Base-by-base conservation (phyloP, 139 green algal genomes). In the Haematococcus lacustris region DNA sequence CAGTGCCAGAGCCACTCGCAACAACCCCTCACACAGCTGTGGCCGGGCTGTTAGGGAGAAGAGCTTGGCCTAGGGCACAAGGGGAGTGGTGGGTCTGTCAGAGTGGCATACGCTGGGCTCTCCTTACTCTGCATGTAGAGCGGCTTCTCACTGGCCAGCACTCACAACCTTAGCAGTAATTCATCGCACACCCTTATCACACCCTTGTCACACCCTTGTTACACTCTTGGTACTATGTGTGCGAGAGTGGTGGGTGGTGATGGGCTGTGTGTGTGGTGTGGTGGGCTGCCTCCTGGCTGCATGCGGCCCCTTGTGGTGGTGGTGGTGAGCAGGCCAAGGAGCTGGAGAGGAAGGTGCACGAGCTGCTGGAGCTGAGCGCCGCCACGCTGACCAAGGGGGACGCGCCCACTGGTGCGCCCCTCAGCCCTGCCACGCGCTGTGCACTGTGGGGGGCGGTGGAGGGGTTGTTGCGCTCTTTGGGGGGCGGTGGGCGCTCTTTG, bases 291-390 rank as follows among this genome's bases (percentile, higher is more conserved):
- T 25, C 17, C 30, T 28, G 37, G 40, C 57, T 33, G 21, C 65
- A 30, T 37, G 51, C 51, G 53, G 70, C 39, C 26, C 17, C 59
- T 57, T 21, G 13, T 57, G 47, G 21, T 57, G 21, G n/a, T n/a
- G 71, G 21, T n/a, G 13, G 13, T 57, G 47, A 77, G 64, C 47
- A 69, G 51, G 64, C 72, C 2, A n/a, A 32, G 23, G 86, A 81
- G 1, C 73, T 91, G 39, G 91, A 96, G 70, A 86, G 81, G 51
- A 88, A 90, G 61, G 89, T 95, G 47, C 85, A 96, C 51, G 71
- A 76, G n/a, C 64, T 91, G 51, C 80, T 97, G 68, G 91, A 96
- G 74, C 78, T 88, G 57, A 88, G 80, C 38, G 79, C 76, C 4
- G 50, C 63, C 1, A 50, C 51, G 6, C 65, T 41, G 35, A 50